Conservation (phyloP, 2,329 filamentous ascomycete species). For the Claviceps fusiformis region DNA sequence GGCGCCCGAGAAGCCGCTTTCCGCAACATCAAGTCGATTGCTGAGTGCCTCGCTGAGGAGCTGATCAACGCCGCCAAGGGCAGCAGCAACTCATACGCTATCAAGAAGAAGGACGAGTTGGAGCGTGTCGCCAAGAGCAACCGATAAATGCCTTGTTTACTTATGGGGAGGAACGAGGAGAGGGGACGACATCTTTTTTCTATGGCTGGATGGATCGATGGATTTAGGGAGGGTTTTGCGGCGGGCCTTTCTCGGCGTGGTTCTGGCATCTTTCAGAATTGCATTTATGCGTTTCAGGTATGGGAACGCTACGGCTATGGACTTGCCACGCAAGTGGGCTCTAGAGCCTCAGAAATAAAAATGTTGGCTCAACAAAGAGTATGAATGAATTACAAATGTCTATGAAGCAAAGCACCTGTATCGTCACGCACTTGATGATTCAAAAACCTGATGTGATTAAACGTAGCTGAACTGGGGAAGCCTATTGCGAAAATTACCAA, state of each 20-base stretch:
- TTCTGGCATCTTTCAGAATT: conserved; percentile 33
- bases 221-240: conserved; percentile 16
- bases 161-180: not conserved
- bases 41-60: conserved; percentile 99
- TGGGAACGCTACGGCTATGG: conserved; percentile 29
- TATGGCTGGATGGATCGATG: conserved; percentile 4
- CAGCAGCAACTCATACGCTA: conserved; percentile 99
- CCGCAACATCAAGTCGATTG: conserved; percentile 99
- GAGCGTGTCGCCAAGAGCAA: conserved; percentile 99
- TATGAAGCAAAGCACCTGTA: not conserved
- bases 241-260: conserved; percentile 29
- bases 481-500: no score
- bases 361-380: conserved; percentile 24
- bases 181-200: not conserved
- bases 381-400: conserved; percentile 17
- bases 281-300: conserved; percentile 34
- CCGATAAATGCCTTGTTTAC: conserved; percentile 59
- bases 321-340: conserved; percentile 25
- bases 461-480: not conserved
- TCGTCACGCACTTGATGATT: not conserved
- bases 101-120: conserved; percentile 99
- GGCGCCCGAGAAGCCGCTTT: conserved; percentile 97
- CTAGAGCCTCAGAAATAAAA: conserved; percentile 30
- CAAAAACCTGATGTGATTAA: no score
- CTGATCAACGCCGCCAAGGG: conserved; percentile 99